phyloP scores from a whole-genome alignment of 73 alveolate genomes.

The Paramecium bursaria region DNA sequence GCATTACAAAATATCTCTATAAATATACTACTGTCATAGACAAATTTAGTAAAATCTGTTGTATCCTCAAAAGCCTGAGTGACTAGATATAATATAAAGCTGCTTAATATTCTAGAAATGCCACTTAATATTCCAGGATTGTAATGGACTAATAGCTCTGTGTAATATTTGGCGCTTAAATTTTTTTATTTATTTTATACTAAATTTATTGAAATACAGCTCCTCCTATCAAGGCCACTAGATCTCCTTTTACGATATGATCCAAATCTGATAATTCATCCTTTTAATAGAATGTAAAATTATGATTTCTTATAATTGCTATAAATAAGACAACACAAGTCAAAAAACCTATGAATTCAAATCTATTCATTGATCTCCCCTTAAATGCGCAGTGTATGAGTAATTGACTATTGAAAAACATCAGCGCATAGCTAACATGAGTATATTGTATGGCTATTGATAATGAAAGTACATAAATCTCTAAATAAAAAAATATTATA shows the following conservation, averaged over 20 bases:
- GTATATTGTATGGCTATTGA: conserved; percentile 21
- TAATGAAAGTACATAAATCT: conserved; percentile 39
- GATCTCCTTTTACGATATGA: conserved; percentile 32
- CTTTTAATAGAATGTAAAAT: conserved; percentile 24
- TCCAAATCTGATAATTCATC: conserved; percentile 12
- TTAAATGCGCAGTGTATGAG: conserved; percentile 16
- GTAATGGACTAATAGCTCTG: not conserved
- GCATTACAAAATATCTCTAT: conserved; percentile 25
- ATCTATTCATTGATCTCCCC: not conserved
- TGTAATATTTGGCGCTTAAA: conserved; percentile 27
- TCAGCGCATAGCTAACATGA: conserved; percentile 51
- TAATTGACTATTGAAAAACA: conserved; percentile 44
- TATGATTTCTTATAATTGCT: conserved; percentile 31
- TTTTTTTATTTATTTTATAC: not conserved
- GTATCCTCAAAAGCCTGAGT: not conserved
- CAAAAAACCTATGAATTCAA: conserved; percentile 34
- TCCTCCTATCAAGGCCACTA: conserved; percentile 44
- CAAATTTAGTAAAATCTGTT: not conserved
- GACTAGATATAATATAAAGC: not conserved
- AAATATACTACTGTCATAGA: conserved; percentile 8
- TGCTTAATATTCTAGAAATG: conserved; percentile 19
- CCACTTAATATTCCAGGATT: conserved; percentile 11
- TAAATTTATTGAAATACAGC: conserved; percentile 18
- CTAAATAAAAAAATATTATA: no score
- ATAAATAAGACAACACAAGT: not conserved